A percentile compares a stretch with the other conserved stretches of the same genome.
phyloP scores from a whole-genome alignment of 345 rosid species.

The Eutrema japonicum region DNA sequence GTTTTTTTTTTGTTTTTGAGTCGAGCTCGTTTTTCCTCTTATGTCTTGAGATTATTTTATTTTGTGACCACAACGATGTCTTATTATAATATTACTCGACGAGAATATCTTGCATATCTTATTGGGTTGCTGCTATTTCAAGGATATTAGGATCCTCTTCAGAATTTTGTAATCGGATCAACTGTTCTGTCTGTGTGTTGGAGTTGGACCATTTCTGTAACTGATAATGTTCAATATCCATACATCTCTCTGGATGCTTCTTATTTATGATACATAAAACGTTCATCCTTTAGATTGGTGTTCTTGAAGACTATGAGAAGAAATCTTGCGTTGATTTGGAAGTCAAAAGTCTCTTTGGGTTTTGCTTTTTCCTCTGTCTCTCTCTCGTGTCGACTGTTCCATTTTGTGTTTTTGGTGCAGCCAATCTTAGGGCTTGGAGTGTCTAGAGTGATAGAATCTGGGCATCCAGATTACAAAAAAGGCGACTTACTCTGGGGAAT shows the following conservation, averaged over 20 bases:
- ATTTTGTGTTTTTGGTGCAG: constrained; percentile 20
- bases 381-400: background rate
- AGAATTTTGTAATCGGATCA: background rate
- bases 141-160: background rate
- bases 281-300: background rate
- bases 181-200: background rate
- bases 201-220: background rate
- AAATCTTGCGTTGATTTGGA: background rate
- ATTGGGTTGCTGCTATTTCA: background rate
- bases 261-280: background rate
- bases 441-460: constrained; percentile 59
- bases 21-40: constrained; percentile 9
- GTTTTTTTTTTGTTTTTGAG: background rate
- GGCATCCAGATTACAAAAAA: constrained; percentile 55
- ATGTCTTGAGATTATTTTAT: background rate
- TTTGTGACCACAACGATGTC: background rate
- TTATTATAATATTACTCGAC: background rate
- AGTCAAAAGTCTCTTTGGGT: background rate
- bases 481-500: constrained; percentile 66
- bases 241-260: background rate
- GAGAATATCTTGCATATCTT: background rate
- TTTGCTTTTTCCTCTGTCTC: background rate
- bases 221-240: background rate
- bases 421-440: constrained; percentile 52
- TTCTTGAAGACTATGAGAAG: background rate